Base-by-base conservation (phyloP, 2,329 filamentous ascomycete genomes). In the Simplicillium aogashimaense region DNA sequence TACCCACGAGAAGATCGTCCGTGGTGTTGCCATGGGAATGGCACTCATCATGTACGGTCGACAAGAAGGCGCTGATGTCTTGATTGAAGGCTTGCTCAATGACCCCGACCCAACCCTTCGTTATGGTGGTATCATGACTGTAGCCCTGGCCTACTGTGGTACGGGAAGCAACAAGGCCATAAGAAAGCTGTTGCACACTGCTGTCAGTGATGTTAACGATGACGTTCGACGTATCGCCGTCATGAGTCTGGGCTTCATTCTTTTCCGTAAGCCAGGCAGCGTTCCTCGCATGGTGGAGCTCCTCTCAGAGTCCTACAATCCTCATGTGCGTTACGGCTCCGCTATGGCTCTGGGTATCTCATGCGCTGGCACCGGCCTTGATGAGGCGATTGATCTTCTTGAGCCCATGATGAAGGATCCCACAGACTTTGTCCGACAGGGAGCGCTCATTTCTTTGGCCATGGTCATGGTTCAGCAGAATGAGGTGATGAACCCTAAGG, bases 391-490 rank as follows among this genome's bases (percentile, higher is more conserved):
- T 46, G 92, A 98, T 54, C 74, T 98, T 14, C 74, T 98, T 4
- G 92, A 98, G 68, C 92, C 92, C 14, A 98, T 98, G 92, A 89
- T 95, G 70, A 98, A 97, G 71, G 92, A 98, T 53, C 94, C 92
- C 7, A 94, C 89, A 43, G 92, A 98, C 66, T 98, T 98, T 59
- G 92, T 98, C 39, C 83, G 94, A 51, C 92, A 98, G 64, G 92
- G 94, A 57, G 90, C 92, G 32, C 71, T 97, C 47, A 97, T 98
- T 52, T 79, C 92, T 3, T 73, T 97, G 43, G 79, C 92, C 44
- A 98, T 98, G 92, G 95, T 98, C 53, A 82, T 98, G 74, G 86
- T 95, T n/a, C 92, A 98, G 66, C 92, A 97, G 61, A 98, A 97
- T 54, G 92, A 98, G 64, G 83, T 83, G 20, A 94, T 95, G 86